phyloP scores from a whole-genome alignment of 306 rosid genomes.

The Adenanthera pavonina region DNA sequence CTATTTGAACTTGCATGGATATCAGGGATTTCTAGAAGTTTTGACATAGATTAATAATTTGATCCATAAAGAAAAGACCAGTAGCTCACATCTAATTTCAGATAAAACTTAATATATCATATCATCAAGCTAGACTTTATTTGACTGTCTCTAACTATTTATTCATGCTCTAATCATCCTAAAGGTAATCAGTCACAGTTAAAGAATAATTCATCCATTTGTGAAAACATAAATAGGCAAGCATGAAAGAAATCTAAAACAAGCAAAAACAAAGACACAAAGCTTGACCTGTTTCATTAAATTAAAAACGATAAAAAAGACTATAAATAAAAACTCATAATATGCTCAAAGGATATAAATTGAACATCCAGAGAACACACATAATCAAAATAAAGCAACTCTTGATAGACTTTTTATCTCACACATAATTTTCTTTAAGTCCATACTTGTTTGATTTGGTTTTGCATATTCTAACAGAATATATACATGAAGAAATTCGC shows the following conservation, averaged over 20 bases:
- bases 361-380: slow-evolving; percentile 34
- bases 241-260: background rate
- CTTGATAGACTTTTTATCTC: background rate
- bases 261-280: background rate
- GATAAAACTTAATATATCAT: slow-evolving; percentile 22
- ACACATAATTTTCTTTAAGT: too few relatives aligned
- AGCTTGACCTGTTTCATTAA: background rate
- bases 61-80: slow-evolving; percentile 6
- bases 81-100: slow-evolving; percentile 10
- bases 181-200: background rate
- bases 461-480: too few relatives aligned
- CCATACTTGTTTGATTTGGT: too few relatives aligned
- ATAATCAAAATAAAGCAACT: slow-evolving; percentile 26
- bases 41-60: slow-evolving; percentile 10
- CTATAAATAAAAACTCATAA: slow-evolving; percentile 10
- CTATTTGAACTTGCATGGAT: slow-evolving; percentile 1
- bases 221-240: slow-evolving; percentile 15
- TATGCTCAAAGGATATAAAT: slow-evolving; percentile 1
- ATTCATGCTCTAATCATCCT: background rate
- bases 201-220: slow-evolving; percentile 3
- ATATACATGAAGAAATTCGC: too few relatives aligned
- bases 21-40: background rate
- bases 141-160: background rate
- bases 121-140: slow-evolving; percentile 23
- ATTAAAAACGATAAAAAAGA: slow-evolving; percentile 25